phyloP scores from a whole-genome alignment of 2,329 filamentous ascomycete genomes.

The Exutisphaerella laricina region DNA sequence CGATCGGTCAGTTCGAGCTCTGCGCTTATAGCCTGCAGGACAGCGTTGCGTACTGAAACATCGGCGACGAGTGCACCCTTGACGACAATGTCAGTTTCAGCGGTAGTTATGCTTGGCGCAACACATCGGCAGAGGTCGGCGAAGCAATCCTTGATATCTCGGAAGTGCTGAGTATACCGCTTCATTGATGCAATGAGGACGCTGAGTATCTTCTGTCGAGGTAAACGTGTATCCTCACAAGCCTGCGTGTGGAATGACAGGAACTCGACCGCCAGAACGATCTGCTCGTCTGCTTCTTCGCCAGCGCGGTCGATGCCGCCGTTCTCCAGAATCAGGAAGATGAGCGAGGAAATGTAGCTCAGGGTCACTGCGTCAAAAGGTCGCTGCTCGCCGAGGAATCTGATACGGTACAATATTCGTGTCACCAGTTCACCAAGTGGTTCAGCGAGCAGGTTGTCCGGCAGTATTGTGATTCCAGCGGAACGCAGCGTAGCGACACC shows the following conservation, averaged over 20 bases:
- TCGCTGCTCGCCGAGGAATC: slow-evolving; percentile 87
- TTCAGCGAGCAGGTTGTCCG: slow-evolving; percentile 68
- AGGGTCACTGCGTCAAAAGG: slow-evolving; percentile 85
- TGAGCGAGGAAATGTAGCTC: slow-evolving; percentile 77
- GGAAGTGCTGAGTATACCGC: slow-evolving; percentile 86
- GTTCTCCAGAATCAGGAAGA: slow-evolving; percentile 70
- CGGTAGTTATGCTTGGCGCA: slow-evolving; percentile 67
- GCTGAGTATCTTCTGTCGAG: slow-evolving; percentile 66
- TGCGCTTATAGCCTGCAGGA: slow-evolving; percentile 82
- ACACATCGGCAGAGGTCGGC: slow-evolving; percentile 79
- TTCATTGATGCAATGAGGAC: slow-evolving; percentile 78
- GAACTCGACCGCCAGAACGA: slow-evolving; percentile 83
- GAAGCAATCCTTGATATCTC: slow-evolving; percentile 87
- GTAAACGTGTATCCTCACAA: slow-evolving; percentile 68
- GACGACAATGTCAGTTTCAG: slow-evolving; percentile 71
- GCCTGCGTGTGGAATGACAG: slow-evolving; percentile 80
- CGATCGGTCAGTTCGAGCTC: slow-evolving; percentile 89
- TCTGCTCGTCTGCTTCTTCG: slow-evolving; percentile 83
- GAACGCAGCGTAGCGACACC: slow-evolving; percentile 81
- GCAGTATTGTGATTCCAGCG: slow-evolving; percentile 65
- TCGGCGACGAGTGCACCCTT: slow-evolving; percentile 75
- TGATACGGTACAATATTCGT: slow-evolving; percentile 80
- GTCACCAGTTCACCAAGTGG: slow-evolving; percentile 76
- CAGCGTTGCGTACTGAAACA: slow-evolving; percentile 71
- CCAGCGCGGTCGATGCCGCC: slow-evolving; percentile 66